These are phyloP conservation scores for Penicillium sp. DNA, from an alignment of 2,329 filamentous ascomycete species.

Conservation along the genomic window DNA sequence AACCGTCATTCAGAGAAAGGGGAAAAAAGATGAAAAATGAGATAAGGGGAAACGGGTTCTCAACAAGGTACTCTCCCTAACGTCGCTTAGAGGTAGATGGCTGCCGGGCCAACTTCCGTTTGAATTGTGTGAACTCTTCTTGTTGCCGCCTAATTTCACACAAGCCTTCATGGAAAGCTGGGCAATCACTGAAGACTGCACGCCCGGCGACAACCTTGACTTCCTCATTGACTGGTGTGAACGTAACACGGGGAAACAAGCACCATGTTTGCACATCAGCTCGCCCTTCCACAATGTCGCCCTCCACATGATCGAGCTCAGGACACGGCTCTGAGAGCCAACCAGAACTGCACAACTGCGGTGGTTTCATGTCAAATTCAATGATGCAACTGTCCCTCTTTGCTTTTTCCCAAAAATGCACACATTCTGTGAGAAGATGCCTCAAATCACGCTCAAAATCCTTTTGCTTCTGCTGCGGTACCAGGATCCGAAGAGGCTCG, in stretches of 20 bases:
- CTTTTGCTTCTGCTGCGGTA: slow-evolving; percentile 1
- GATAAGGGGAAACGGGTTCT: neutral
- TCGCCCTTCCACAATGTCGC: neutral
- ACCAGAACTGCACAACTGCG: neutral
- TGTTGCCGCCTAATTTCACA: neutral
- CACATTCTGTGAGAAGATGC: neutral
- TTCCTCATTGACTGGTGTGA: neutral
- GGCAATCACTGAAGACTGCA: neutral
- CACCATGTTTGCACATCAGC: neutral
- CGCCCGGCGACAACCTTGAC: neutral
- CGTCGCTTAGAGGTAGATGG: neutral
- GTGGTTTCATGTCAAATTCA: neutral
- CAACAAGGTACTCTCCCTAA: neutral
- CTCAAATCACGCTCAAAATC: neutral
- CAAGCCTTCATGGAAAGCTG: neutral
- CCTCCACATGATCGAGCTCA: neutral
- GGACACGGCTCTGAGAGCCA: neutral
- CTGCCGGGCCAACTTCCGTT: neutral
- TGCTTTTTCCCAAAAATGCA: neutral
- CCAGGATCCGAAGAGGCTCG: neutral
- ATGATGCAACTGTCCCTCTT: slow-evolving; percentile 1
- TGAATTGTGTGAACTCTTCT: neutral
- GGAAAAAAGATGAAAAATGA: neutral
- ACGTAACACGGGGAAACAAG: neutral
- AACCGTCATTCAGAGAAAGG: neutral